Base-by-base conservation (phyloP, 768 basidiomycete species). In the Mycena rosella region DNA sequence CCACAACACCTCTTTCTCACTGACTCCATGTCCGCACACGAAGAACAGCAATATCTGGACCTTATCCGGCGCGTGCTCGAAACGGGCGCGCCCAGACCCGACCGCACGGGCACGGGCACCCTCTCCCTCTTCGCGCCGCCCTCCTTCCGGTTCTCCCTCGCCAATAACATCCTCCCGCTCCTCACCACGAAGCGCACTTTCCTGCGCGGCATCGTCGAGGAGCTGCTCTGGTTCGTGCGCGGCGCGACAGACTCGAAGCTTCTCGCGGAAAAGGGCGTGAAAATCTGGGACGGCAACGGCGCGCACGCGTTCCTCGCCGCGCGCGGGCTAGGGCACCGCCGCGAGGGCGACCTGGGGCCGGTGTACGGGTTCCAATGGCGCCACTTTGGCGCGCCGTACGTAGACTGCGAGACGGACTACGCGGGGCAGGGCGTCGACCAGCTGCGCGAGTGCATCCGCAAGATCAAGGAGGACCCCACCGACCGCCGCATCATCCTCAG, bases 271-370 rank as follows among this genome's bases (percentile, higher is more conserved):
- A 94, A 94, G 76, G 96, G 95, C 57, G 87, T 99, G 68, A 93
- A 94, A 78, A 99, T 99, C 73, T 99, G 98, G 98, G 96, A 98
- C 76, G 96, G 96, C 0, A 99, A 99, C 70, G 96, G 95, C 10
- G 92, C 92, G 3, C 88, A 91, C 68, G 92, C 88, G 71, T 99
- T 97, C 74, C 80, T 99, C 30, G 94, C 96, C 75, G 86, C 86
- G 63, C 84, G 94, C 22, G 97, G 98, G 3, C 78, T 99, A n/a
- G 86, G 85, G 0, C 91, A 96, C 76, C 84, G 96, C 32, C 82
- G 93, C 8, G 93, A 95, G 76, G 97, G 97, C 6, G 98, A 99
- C 76, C 80, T 99, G 5, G 98, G 98, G 0, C 97, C 97, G 0
- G 95, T 99, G 0, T 99, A 99, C 76, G 96, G 96, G 0, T 98